Evolutionary conservation across 305 asterid genomes (phyloP).

Genomic region (Withania somnifera): DNA sequence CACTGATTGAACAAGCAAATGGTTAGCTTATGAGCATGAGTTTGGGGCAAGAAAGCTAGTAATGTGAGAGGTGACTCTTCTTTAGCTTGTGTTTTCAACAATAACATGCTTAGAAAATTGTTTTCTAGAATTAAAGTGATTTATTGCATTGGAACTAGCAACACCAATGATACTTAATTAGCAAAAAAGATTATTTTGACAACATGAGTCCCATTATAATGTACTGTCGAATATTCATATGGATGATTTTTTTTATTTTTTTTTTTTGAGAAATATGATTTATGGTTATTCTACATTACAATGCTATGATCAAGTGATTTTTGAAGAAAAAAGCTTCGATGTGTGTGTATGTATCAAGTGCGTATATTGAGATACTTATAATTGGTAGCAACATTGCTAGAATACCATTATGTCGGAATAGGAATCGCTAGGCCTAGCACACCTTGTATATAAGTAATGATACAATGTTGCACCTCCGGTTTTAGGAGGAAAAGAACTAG

Average conservation of each 20-base stretch:
- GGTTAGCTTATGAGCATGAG: background rate
- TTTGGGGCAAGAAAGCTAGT: background rate
- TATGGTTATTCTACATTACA: background rate
- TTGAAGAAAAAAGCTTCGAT: background rate
- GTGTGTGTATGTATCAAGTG: background rate
- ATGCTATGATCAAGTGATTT: background rate
- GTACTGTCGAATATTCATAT: background rate
- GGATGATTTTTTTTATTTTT: no score
- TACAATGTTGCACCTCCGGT: background rate
- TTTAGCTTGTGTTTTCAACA: background rate
- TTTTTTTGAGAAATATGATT: no score
- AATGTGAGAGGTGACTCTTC: background rate
- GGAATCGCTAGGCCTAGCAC: background rate
- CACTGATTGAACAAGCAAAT: background rate
- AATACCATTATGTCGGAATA: background rate
- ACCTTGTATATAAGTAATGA: background rate
- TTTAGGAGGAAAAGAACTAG: background rate
- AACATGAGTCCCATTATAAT: background rate
- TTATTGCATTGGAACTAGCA: background rate
- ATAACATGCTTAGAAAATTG: background rate
- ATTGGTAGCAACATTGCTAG: background rate
- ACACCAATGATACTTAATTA: background rate
- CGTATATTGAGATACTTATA: background rate
- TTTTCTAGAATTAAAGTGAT: background rate
- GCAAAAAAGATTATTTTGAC: background rate